These are phyloP conservation scores for Globisporangium rhizosaccharum DNA, from an alignment of 352 stramenopile species.

Conservation along the genomic window DNA sequence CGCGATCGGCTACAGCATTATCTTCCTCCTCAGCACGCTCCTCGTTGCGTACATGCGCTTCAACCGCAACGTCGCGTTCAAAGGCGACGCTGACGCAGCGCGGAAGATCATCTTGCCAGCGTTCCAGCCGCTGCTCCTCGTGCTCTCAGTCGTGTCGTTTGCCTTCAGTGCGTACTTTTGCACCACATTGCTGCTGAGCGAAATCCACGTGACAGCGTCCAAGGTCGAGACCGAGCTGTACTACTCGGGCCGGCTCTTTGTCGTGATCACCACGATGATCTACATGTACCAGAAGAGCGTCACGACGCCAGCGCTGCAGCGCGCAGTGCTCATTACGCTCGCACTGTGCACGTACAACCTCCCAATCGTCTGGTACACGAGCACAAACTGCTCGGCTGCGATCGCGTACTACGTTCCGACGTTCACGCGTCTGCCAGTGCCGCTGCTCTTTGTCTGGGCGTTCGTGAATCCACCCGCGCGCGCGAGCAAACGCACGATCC, in stretches of 20 bases:
- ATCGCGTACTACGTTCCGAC: slow-evolving; percentile 34
- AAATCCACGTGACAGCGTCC: slow-evolving; percentile 9
- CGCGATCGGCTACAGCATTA: slow-evolving; percentile 34
- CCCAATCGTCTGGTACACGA: slow-evolving; percentile 11
- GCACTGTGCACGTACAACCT: slow-evolving; percentile 8
- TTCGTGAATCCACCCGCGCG: slow-evolving; percentile 18
- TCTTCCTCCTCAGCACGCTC: slow-evolving; percentile 34
- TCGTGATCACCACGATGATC: slow-evolving; percentile 57
- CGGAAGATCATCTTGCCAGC: slow-evolving; percentile 61
- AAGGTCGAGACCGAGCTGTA: slow-evolving; percentile 29
- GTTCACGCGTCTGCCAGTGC: slow-evolving; percentile 12
- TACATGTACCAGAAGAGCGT: slow-evolving; percentile 51
- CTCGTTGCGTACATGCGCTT: slow-evolving; percentile 51
- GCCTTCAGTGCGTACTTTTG: slow-evolving; percentile 28
- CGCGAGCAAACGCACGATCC: slow-evolving; percentile 38
- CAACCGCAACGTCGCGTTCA: slow-evolving; percentile 40
- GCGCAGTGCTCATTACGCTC: slow-evolving; percentile 12
- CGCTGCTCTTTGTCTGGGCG: slow-evolving; percentile 25
- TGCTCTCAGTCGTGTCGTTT: slow-evolving; percentile 31
- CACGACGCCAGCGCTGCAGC: slow-evolving; percentile 33
- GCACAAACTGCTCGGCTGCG: neutral
- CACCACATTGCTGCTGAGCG: slow-evolving; percentile 9
- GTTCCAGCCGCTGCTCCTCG: slow-evolving; percentile 63
- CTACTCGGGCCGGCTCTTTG: slow-evolving; percentile 55
- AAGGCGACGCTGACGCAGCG: slow-evolving; percentile 44